Base-by-base conservation (phyloP, 73 alveolate genomes). In the Paramecium primaurelia region DNA sequence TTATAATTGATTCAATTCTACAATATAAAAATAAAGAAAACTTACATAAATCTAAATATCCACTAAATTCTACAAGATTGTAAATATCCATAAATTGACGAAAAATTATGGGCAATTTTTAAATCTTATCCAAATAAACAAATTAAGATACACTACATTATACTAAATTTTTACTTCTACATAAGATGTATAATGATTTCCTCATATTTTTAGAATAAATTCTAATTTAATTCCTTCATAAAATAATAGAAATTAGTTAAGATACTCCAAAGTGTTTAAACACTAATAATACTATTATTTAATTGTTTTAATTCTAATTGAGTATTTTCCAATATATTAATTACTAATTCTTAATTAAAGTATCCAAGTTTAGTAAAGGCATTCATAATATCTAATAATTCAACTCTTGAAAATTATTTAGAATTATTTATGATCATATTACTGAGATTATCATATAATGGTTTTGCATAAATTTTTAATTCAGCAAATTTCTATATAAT, bases 21-120 rank as follows among this genome's bases (percentile, higher is more conserved):
- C 8, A 73, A 73, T 4, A n/a, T 73, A 36, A 12, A 14, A 0
- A 36, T 36, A 11, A 0, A 73, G 0, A n/a, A n/a, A 2, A 9
- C 1, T 73, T 73, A 73, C 87, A 9, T 12, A 73, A 12, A 34
- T 73, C n/a, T 12, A 40, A 37, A 73, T 73, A 22, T 36, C 40
- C 40, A 73, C 60, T 40, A 18, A 36, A 40, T 14, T 37, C 58
- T 34, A 73, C 18, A 22, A 73, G 8, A 40, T 73, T 73, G 32
- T 73, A 73, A 9, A 73, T 37, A 73, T 73, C 87, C 58, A 73
- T 73, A 73, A 37, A 73, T n/a, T 73, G 26, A 3, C 87, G 40
- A 18, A 73, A 12, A n/a, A 73, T 38, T 14, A 73, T 37, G 32
- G 87, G 87, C 16, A 73, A 0, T 12, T 73, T 73, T 36, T n/a